Conservation (phyloP, 139 green algal species). For the Desmodesmus armatus region DNA sequence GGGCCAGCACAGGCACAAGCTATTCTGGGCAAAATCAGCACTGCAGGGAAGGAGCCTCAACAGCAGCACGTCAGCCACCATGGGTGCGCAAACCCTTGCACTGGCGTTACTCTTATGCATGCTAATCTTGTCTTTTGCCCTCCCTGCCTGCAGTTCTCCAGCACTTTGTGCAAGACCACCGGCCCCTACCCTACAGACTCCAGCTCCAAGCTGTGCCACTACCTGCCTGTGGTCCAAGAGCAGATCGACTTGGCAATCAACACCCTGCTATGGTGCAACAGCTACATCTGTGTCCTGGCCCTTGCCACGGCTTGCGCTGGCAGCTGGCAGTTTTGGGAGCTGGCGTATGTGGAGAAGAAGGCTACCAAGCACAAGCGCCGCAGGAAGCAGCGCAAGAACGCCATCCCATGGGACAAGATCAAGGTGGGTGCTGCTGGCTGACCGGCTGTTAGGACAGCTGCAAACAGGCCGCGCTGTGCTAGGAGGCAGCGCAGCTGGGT, state of each 20-base stretch:
- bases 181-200: conserved; percentile 28
- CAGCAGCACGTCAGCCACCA: too few relatives aligned
- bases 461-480: too few relatives aligned
- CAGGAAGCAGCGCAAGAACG: conserved; percentile 58
- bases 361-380: conserved; percentile 67
- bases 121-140: background rate
- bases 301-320: conserved; percentile 1
- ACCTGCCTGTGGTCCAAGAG: conserved; percentile 53
- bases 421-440: conserved; percentile 7
- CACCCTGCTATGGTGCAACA: conserved; percentile 28
- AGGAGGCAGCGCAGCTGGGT: too few relatives aligned
- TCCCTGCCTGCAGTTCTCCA: conserved; percentile 32
- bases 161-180: conserved; percentile 45
- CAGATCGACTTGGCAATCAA: conserved; percentile 46
- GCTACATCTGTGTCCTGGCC: conserved; percentile 5
- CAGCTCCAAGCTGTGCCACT: conserved; percentile 55
- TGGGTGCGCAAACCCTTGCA: too few relatives aligned
- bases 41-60: too few relatives aligned
- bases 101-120: too few relatives aligned
- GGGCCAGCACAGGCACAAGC: too few relatives aligned
- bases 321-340: conserved; percentile 58
- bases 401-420: conserved; percentile 64
- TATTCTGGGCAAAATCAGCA: too few relatives aligned
- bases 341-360: conserved; percentile 67
- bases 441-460: too few relatives aligned